Base-by-base conservation (phyloP, 331 rosid species). In the Malus hybrid region DNA sequence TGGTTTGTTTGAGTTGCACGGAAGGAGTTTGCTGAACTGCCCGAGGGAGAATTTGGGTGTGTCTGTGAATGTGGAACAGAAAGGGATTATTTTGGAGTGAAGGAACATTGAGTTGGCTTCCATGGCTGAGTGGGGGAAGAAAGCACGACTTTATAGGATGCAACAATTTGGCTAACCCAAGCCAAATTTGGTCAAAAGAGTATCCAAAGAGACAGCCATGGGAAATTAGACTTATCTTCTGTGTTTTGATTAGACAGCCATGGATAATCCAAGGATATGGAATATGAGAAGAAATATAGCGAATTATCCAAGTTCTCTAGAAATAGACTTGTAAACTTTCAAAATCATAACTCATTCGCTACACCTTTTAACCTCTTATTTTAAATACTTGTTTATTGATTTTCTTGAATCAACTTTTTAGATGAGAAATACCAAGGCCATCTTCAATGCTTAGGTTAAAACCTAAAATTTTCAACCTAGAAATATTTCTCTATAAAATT, bases 11-110 rank as follows among this genome's bases (percentile, higher is more conserved):
- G 28, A 70, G n/a, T 52, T 64, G 80, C 72, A 67, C 74, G 66
- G 76, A 29, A 81, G 64, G 74, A 79, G 90, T 87, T 84, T 86
- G 86, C 80, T 80, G 72, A 85, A 84, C 82, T 86, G 93, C 70
- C 90, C 78, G 59, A 89, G 63, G 67, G 90, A 85, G 74, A 85
- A 54, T 46, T 80, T 85, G 76, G 73, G 69, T 57, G 71, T 82
- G 74, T 77, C 71, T n/a, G 82, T 74, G 1, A 76, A 36, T 19
- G 82, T 73, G 19, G 80, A 77, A 70, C 85, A 86, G 3, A 75
- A 81, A 10, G 93, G 88, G 78, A 71, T 59, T 65, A 65, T 46
- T 59, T 81, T 87, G 22, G 92, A 71, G 81, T 73, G 86, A 56
- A 86, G 72, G 65, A 92, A 83, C 64, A 82, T 56, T 31, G 89